Evolutionary conservation across 2,329 filamentous ascomycete genomes (phyloP), one percentile per base, ranked within the genome.

Genomic region (Cadophora sp.): DNA sequence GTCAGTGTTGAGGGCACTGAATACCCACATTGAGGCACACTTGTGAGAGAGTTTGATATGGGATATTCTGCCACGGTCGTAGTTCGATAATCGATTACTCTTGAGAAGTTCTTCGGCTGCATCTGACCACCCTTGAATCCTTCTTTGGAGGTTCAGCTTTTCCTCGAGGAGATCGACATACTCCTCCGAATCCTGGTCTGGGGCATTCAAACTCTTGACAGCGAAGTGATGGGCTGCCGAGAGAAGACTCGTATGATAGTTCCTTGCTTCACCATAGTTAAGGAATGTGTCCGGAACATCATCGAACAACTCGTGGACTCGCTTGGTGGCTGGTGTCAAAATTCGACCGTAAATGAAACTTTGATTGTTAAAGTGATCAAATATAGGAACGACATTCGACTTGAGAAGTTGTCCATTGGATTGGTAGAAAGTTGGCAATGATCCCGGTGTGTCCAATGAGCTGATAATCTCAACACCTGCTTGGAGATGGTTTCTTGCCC

Each of bases 341-440:
- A 20, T 27, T 53, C 16, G n/a, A n/a, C 65, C 60, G 30, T 63
- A 59, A 14, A 59, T 16, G 30, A 66, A 53, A 22, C 43, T 41
- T 45, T n/a, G 20, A 22, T 48, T 16, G 18, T 59, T 66, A 2
- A 63, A 33, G 47, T 66, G 39, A 11, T 66, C 43, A 55, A 66
- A 66, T 33, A 66, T 63, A 3, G 65, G 65, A 7, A 58, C 55
- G 33, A 66, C 18, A 30, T 56, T 59, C 8, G 39, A 39, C 18
- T 63, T 55, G 9, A 66, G 58, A 20, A 63, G 16, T 18, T 27
- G 53, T 3, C 39, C 43, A 24, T 55, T 45, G 2, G 33, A 30
- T 8, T 59, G 51, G 45, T 27, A 51, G 48, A 51, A 51, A 22
- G 20, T 51, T 4, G 36, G 56, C 24, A 24, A 8, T 36, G 20